Percentiles rank a stretch among this genome's conserved stretches.
Conservation (phyloP, 1,139 yeast species). For the Tardiomyces depauwii region DNA sequence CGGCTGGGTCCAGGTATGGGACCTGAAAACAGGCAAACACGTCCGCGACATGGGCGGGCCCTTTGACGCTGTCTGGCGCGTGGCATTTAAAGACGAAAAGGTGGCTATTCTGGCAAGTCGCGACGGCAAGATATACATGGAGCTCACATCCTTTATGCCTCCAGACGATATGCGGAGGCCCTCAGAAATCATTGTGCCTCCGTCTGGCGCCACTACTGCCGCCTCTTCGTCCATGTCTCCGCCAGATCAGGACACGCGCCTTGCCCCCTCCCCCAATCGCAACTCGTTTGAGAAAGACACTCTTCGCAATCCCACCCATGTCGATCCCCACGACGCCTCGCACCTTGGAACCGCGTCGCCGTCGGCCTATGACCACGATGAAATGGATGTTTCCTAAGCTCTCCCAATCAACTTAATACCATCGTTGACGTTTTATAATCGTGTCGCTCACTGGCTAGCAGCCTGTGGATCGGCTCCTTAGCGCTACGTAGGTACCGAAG, state of each 20-base stretch:
- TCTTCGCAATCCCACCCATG: background rate
- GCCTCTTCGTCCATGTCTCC: background rate
- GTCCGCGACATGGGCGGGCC: slow-evolving; percentile 27
- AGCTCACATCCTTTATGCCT: slow-evolving; percentile 26
- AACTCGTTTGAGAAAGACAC: background rate
- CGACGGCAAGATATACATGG: slow-evolving; percentile 25
- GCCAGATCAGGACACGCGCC: background rate
- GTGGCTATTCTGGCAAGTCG: slow-evolving; percentile 30
- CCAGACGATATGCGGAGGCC: background rate
- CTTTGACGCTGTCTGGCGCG: slow-evolving; percentile 33
- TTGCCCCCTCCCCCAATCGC: background rate
- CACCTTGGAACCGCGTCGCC: background rate
- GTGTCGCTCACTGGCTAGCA: too few relatives aligned
- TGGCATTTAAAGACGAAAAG: slow-evolving; percentile 31
- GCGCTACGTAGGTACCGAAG: too few relatives aligned
- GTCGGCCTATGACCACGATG: background rate
- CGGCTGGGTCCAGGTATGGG: slow-evolving; percentile 91
- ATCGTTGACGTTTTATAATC: too few relatives aligned
- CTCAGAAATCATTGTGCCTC: background rate
- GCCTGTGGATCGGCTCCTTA: too few relatives aligned
- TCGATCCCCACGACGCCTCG: background rate
- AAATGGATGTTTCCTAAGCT: background rate
- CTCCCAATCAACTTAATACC: too few relatives aligned
- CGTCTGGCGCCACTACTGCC: background rate
- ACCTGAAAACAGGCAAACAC: slow-evolving; percentile 56